Evolutionary conservation across 2,329 filamentous ascomycete species (phyloP).

Genomic region (Diaporthe velutina): DNA sequence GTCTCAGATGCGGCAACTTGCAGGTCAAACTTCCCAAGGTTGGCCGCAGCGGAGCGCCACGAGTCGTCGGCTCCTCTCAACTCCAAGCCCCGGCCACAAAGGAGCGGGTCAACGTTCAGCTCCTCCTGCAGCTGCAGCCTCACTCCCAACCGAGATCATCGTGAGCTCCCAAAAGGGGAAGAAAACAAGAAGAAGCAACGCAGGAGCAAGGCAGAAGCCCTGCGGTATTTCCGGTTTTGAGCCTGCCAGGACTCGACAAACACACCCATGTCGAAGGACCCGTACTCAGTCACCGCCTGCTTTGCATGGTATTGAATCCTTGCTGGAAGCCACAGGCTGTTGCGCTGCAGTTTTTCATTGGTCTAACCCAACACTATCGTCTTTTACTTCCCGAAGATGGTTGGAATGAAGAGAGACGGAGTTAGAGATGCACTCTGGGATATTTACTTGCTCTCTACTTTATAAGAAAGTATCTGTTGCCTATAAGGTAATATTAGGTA

Average conservation of each 20-base stretch:
- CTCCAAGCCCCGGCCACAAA: background rate
- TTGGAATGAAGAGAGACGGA: background rate
- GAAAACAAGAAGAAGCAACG: background rate
- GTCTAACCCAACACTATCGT: background rate
- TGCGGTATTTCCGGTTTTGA: background rate
- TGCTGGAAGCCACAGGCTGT: background rate
- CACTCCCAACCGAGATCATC: background rate
- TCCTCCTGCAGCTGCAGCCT: constrained; percentile 8
- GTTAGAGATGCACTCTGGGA: background rate
- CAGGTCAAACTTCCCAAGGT: background rate
- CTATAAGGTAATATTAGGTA: background rate
- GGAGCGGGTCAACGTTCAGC: constrained; percentile 3
- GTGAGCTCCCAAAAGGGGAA: background rate
- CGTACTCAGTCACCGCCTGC: no score
- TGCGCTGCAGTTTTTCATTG: background rate
- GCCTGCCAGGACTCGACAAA: background rate
- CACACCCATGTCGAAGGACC: background rate
- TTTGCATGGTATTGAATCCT: background rate
- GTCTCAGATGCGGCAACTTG: background rate
- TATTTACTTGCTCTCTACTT: background rate
- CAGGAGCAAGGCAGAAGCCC: background rate
- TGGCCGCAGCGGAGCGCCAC: constrained; percentile 22
- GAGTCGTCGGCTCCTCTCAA: constrained; percentile 5
- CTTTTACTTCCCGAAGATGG: constrained; percentile 14
- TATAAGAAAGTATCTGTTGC: background rate